Base-by-base conservation (phyloP, 228 moss, liverwort and hornwort species). In the Sphagnum fallax region DNA sequence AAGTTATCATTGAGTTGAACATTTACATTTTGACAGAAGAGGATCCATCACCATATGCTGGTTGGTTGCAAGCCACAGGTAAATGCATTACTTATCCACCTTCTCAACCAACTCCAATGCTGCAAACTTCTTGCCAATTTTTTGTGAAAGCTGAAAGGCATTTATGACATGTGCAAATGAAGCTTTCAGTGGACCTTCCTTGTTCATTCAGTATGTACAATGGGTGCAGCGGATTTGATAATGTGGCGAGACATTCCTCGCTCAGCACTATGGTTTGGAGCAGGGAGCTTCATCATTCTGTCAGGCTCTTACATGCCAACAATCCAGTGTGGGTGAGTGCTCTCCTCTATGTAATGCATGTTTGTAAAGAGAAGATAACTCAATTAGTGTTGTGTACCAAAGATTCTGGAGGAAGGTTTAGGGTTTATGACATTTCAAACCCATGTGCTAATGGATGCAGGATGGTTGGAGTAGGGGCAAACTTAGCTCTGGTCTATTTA, bases 171-270 rank as follows among this genome's bases (percentile, higher is more conserved):
- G 48, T 2, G 49, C 12, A 48, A 48, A 65, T 48, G 13, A 9
- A 9, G 60, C 47, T 55, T 53, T 5, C 4, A 48, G 50, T 15
- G 53, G 60, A 75, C 50, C 69, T 55, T n/a, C 9, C 9, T 16
- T 63, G 18, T 32, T 32, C 32, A 32, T 32, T 32, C 8, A 62
- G 32, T 47, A 62, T 62, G 62, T 16, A 57, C 8, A 14, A 4
- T 62, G 16, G 62, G 47, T 62, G 75, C 85, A 97, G 97, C 83
- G 66, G 97, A 97, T 75, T 66, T 97, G 48, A 83, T 97, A 53
- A 90, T 93, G 97, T 97, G 97, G 97, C 87, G 72, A 76, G 85
- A 97, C 69, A 76, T 97, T 63, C 93, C 97, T 53, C 84, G 91
- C 66, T 91, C 97, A 49, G 79, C 93, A 55, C 80, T 97, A 16